These are phyloP conservation scores for Graphiopsis chlorocephala DNA, from an alignment of 2,329 filamentous ascomycete species.

Conservation along the genomic window DNA sequence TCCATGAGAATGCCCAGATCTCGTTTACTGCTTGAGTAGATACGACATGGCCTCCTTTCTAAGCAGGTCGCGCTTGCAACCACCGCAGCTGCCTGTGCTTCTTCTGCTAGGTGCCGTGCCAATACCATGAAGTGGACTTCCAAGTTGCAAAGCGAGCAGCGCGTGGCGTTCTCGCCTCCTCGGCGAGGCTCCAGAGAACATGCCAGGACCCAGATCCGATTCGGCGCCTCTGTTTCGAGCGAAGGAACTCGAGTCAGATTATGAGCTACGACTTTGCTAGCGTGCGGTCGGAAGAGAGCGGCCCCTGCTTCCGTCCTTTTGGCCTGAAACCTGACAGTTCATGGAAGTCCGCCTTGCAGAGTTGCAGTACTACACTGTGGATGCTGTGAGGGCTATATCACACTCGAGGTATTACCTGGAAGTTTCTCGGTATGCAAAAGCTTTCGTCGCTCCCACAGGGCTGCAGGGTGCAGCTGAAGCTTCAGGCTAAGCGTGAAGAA, in stretches of 20 bases:
- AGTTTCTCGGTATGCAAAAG: not conserved
- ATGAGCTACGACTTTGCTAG: not conserved
- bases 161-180: not conserved
- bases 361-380: not conserved
- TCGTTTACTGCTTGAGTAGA: not conserved
- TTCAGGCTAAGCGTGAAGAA: not conserved
- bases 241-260: not conserved
- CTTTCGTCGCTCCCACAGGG: too few relatives aligned
- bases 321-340: not conserved
- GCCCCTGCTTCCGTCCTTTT: not conserved
- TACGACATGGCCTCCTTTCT: not conserved
- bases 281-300: not conserved
- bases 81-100: not conserved
- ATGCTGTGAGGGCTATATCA: not conserved
- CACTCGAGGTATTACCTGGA: not conserved
- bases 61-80: not conserved
- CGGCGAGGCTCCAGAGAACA: not conserved
- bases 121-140: not conserved
- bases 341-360: not conserved
- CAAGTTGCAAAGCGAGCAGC: not conserved
- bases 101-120: not conserved
- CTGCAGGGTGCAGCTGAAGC: not conserved
- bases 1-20: not conserved
- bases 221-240: slow-evolving; percentile 1
- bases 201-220: not conserved